A percentile compares a stretch with the other conserved stretches of the same genome.
Evolutionary conservation across 345 rosid species (phyloP).

Genomic region (Leavenworthia alabamica): DNA sequence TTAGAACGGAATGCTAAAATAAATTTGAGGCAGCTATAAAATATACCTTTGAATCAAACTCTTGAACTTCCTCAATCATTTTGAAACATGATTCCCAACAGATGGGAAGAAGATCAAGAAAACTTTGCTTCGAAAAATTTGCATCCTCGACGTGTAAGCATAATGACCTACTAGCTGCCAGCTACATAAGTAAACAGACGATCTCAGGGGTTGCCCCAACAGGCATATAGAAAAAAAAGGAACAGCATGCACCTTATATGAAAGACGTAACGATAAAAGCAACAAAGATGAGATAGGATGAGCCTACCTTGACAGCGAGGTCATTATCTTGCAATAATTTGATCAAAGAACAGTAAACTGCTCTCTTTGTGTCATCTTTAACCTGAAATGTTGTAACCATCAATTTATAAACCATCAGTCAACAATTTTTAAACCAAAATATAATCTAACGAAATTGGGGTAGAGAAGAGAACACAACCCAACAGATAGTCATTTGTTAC

Average conservation of each 20-base stretch:
- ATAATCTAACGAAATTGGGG: background rate
- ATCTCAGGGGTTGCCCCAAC: slow-evolving; percentile 31
- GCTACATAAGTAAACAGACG: slow-evolving; percentile 43
- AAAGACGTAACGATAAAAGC: background rate
- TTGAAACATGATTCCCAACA: slow-evolving; percentile 90
- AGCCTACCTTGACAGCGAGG: slow-evolving; percentile 77
- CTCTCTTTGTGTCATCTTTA: slow-evolving; percentile 80
- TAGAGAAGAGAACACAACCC: background rate
- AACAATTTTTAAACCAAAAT: background rate
- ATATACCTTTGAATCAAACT: slow-evolving; percentile 93
- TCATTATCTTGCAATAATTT: slow-evolving; percentile 75
- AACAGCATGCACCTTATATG: background rate
- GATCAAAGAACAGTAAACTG: slow-evolving; percentile 87
- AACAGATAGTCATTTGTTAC: background rate
- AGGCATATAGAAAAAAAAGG: background rate
- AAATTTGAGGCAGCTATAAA: slow-evolving; percentile 8
- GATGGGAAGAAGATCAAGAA: slow-evolving; percentile 78
- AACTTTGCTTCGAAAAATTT: slow-evolving; percentile 66
- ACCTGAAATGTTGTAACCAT: slow-evolving; percentile 49
- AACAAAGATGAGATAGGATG: slow-evolving; percentile 1
- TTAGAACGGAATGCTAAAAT: slow-evolving; percentile 7
- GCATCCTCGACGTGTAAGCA: slow-evolving; percentile 94
- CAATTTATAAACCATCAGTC: slow-evolving; percentile 15
- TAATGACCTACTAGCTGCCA: slow-evolving; percentile 95
- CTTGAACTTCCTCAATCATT: slow-evolving; percentile 88